Evolutionary conservation across 2,329 filamentous ascomycete species (phyloP).

Genomic region (Phyllosticta citrichinensis): DNA sequence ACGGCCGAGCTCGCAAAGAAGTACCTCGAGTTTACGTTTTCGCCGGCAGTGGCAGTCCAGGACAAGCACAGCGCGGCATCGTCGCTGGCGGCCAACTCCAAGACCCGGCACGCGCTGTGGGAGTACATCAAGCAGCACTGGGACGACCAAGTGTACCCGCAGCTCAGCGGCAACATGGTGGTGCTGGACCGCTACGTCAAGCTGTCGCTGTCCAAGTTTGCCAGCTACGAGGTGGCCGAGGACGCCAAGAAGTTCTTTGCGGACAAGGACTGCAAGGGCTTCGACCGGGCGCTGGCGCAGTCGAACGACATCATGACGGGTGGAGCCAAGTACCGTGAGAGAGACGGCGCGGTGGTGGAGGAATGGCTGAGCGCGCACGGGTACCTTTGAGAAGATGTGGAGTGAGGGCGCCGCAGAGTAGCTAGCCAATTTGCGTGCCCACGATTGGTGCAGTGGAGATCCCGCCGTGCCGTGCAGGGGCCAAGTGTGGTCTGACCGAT

Average conservation of each 20-base stretch:
- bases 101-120: conserved; percentile 70
- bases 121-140: conserved; percentile 78
- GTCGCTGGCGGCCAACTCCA: conserved; percentile 61
- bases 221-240: conserved; percentile 55
- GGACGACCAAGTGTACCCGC: conserved; percentile 54
- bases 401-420: not conserved
- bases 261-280: conserved; percentile 74
- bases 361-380: conserved; percentile 65
- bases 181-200: conserved; percentile 84
- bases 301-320: conserved; percentile 78
- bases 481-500: conserved; percentile 5
- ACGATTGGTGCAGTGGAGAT: not conserved
- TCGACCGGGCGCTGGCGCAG: conserved; percentile 76
- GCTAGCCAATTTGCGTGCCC: not conserved
- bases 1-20: conserved; percentile 57
- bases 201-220: conserved; percentile 67
- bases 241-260: conserved; percentile 82
- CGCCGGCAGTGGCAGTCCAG: conserved; percentile 71
- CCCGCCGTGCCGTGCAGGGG: not conserved
- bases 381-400: conserved; percentile 29
- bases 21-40: conserved; percentile 66
- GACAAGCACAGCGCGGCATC: conserved; percentile 79
- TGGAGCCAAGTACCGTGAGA: conserved; percentile 69
- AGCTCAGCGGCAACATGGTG: conserved; percentile 71
- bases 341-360: conserved; percentile 62